Conservation (phyloP, 2,329 filamentous ascomycete genomes). For the Lachnellula subtilissima region DNA sequence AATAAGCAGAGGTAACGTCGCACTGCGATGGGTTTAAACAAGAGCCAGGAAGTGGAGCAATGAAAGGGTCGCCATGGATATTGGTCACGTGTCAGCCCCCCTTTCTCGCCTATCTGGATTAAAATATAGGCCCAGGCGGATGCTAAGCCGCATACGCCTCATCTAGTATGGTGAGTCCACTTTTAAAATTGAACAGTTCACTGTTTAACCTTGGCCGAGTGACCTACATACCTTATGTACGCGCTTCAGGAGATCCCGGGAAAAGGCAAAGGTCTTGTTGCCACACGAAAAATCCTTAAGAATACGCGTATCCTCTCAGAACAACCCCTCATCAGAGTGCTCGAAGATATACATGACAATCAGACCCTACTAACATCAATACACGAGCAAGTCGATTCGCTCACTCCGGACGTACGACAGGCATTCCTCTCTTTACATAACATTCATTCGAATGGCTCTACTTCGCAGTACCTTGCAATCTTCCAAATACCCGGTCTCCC, state of each 20-base stretch:
- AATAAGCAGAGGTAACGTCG: too few species aligned
- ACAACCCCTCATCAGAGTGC: conserved; percentile 33
- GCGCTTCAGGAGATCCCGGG: conserved; percentile 24
- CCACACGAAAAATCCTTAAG: conserved; percentile 32
- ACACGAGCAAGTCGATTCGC: conserved; percentile 7
- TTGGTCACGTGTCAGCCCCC: too few species aligned
- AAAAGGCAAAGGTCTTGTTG: conserved; percentile 39
- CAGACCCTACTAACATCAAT: conserved; percentile 5
- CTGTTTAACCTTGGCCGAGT: neutral
- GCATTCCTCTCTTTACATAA: conserved; percentile 16
- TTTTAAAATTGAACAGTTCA: too few species aligned
- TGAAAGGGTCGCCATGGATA: too few species aligned
- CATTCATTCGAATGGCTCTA: conserved; percentile 4
- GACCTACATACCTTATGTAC: conserved; percentile 13
- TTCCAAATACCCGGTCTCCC: conserved; percentile 15
- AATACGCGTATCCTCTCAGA: conserved; percentile 39
- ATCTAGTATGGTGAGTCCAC: too few species aligned
- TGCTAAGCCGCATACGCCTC: too few species aligned
- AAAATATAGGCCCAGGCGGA: too few species aligned
- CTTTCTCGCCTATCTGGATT: too few species aligned
- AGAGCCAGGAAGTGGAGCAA: too few species aligned
- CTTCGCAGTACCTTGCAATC: conserved; percentile 14
- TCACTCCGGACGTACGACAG: conserved; percentile 6
- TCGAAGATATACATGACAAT: neutral
- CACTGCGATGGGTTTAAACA: too few species aligned